A percentile compares a stretch with the other conserved stretches of the same genome.
Conservation (phyloP, 768 basidiomycete species). For the Chiua virens region DNA sequence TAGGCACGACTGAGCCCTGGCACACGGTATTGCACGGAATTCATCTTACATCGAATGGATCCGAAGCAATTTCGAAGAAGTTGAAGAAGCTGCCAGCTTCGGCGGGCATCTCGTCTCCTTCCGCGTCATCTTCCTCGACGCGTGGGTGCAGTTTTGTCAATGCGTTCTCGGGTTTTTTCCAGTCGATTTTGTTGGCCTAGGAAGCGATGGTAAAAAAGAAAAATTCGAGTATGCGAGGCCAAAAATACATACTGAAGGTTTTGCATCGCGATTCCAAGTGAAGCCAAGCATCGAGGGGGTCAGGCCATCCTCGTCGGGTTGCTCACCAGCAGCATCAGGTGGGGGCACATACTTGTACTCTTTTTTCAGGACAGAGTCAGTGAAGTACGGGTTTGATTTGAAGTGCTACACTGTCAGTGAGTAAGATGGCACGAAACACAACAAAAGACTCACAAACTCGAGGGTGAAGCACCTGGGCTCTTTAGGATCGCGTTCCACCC, state of each 20-base stretch:
- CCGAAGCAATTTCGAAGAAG: slow-evolving; percentile 69
- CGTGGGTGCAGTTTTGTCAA: slow-evolving; percentile 79
- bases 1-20: slow-evolving; percentile 30
- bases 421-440: not conserved
- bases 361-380: slow-evolving; percentile 73
- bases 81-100: slow-evolving; percentile 89
- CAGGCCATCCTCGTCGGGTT: slow-evolving; percentile 71
- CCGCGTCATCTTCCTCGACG: slow-evolving; percentile 53
- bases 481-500: slow-evolving; percentile 68
- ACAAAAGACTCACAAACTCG: slow-evolving; percentile 72
- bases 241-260: slow-evolving; percentile 53
- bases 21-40: not conserved
- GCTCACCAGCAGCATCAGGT: slow-evolving; percentile 51
- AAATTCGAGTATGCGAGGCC: not conserved
- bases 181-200: slow-evolving; percentile 68
- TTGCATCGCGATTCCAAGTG: slow-evolving; percentile 74
- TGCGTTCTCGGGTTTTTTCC: slow-evolving; percentile 79
- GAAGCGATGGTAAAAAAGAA: slow-evolving; percentile 5
- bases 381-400: slow-evolving; percentile 85
- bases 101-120: slow-evolving; percentile 53
- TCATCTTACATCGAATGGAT: slow-evolving; percentile 64
- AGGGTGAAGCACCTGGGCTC: slow-evolving; percentile 84
- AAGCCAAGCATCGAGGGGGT: slow-evolving; percentile 79
- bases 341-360: slow-evolving; percentile 72
- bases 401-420: slow-evolving; percentile 54